Evolutionary conservation across 768 basidiomycete genomes (phyloP), one percentile per base, ranked within the genome.

Genomic region (Dentipellis fragilis): DNA sequence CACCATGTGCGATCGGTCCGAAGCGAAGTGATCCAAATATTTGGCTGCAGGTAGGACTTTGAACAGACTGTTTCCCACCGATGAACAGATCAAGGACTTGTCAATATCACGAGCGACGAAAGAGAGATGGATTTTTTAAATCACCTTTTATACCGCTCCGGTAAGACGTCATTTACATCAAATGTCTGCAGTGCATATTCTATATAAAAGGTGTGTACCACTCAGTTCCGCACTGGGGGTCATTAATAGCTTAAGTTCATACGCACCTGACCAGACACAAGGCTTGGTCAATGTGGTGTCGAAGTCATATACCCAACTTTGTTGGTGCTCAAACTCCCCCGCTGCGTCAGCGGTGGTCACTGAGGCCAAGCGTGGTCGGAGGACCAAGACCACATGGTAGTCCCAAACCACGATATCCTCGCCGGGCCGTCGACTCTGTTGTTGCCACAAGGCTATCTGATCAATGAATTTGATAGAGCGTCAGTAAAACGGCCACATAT

Each of bases 1-100:
- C 59, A 84, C 84, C 85, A 89, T 88, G 67, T 88, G 86, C 54
- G 85, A 84, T 63, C 86, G 73, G 66, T 89, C 84, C 17, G 85
- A 87, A 10, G 85, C 83, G 69, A 89, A 87, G 62, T 79, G 63
- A 58, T 78, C 69, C 45, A 87, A 66, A 63, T 74, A 86, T 11
- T 67, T 66, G 35, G 66, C 57, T 16, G 75, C 80, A 56, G 78
- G 73, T 56, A 89, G 68, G 35, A 85, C 74, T 64, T 86, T 76
- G 67, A 87, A 87, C 48, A 73, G 61, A 65, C 85, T 88, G 63
- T n/a, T 35, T 57, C 40, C 19, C 45, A 11, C 29, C 16, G 7
- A 35, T 29, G 29, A 29, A 35, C 29, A 46, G n/a, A 38, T 19
- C 19, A 8, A n/a, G 52, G 16, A 12, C 14, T 22, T 11, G 12